Conservation (phyloP, 176 grass and related monocot species). For the Bothriochloa decipiens region DNA sequence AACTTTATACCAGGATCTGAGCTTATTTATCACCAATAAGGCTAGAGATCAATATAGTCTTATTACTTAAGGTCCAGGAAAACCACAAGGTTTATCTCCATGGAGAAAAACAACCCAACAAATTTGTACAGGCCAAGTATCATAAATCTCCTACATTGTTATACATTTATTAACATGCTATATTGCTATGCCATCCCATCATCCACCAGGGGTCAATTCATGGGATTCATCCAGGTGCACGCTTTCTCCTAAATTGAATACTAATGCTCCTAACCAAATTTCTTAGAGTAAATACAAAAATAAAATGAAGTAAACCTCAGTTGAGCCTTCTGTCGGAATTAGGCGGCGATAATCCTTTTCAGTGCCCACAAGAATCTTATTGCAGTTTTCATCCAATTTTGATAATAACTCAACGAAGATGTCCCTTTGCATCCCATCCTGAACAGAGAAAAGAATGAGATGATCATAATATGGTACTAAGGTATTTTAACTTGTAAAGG, state of each 20-base stretch:
- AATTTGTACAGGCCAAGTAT: not conserved
- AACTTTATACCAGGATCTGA: slow-evolving; percentile 17
- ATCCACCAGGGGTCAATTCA: not conserved
- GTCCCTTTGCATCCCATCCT: slow-evolving; percentile 93
- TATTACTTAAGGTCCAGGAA: not conserved
- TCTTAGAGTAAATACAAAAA: not conserved
- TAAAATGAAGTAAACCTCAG: slow-evolving; percentile 50
- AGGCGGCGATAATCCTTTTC: slow-evolving; percentile 90
- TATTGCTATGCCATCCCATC: too few species aligned
- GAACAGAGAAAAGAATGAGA: slow-evolving; percentile 32
- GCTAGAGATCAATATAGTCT: not conserved
- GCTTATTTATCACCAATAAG: not conserved
- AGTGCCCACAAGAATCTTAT: slow-evolving; percentile 72
- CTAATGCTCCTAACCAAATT: not conserved
- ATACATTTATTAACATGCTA: not conserved
- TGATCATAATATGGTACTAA: slow-evolving; percentile 22
- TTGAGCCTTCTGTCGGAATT: slow-evolving; percentile 62
- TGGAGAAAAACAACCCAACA: too few species aligned
- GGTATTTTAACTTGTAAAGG: slow-evolving; percentile 39
- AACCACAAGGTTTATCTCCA: not conserved
- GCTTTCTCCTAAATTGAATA: not conserved
- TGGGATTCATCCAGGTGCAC: not conserved
- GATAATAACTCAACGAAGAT: slow-evolving; percentile 82
- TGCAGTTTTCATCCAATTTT: slow-evolving; percentile 79
- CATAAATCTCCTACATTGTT: not conserved